These are phyloP conservation scores for Trichomonascus vanleenenianus DNA, from an alignment of 805 yeast genomes.

Conservation along the genomic window DNA sequence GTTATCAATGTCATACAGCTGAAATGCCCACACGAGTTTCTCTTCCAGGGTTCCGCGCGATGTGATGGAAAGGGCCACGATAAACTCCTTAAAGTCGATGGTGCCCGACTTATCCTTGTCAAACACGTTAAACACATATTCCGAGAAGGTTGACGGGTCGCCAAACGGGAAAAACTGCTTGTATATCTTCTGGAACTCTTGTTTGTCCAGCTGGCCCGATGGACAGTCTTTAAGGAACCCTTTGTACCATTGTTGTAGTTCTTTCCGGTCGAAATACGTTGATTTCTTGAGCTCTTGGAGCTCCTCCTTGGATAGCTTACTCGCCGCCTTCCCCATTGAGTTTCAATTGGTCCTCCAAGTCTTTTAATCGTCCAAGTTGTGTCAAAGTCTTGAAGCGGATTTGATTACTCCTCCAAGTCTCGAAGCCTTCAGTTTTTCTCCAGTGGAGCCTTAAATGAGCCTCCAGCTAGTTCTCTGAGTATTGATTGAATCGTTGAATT, in stretches of 20 bases:
- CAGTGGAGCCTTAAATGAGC: too few relatives aligned
- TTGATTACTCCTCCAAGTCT: too few relatives aligned
- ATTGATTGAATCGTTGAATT: too few relatives aligned
- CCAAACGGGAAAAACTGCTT: slow-evolving; percentile 98
- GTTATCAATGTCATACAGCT: slow-evolving; percentile 72
- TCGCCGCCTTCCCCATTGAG: slow-evolving; percentile 87
- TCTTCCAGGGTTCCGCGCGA: slow-evolving; percentile 81
- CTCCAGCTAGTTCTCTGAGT: too few relatives aligned
- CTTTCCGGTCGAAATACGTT: slow-evolving; percentile 88
- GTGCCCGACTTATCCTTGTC: slow-evolving; percentile 74
- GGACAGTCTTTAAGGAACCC: slow-evolving; percentile 95
- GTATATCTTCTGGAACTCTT: slow-evolving; percentile 85
- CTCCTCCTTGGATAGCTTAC: slow-evolving; percentile 87
- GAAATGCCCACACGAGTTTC: slow-evolving; percentile 83
- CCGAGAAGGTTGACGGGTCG: slow-evolving; percentile 87
- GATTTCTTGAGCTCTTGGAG: slow-evolving; percentile 71
- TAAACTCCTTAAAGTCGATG: slow-evolving; percentile 89
- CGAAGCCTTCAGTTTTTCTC: too few relatives aligned
- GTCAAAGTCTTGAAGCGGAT: too few relatives aligned
- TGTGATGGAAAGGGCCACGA: slow-evolving; percentile 77
- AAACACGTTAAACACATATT: slow-evolving; percentile 79
- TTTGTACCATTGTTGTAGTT: slow-evolving; percentile 96
- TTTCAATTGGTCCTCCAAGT: background rate
- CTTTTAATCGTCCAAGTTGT: too few relatives aligned
- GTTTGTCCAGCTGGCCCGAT: slow-evolving; percentile 73